Evolutionary conservation across 2,329 filamentous ascomycete genomes (phyloP), one percentile per base, ranked within the genome.

Genomic region (Pezicula carpinea): DNA sequence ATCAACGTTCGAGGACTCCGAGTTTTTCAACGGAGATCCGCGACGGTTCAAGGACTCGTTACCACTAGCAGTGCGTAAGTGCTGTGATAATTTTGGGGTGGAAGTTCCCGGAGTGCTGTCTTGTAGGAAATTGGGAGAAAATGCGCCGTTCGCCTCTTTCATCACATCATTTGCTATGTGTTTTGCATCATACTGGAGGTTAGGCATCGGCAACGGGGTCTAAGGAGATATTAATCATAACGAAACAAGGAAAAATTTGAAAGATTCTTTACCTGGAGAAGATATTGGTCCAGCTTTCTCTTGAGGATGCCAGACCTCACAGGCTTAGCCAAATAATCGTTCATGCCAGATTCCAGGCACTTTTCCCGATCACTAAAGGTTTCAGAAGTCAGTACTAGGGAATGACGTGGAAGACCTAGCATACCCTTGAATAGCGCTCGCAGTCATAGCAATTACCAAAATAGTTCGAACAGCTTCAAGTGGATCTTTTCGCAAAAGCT

Each of bases 401-500:
- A 29, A 29, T 6, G 26, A 10, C 4, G 26, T 10, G 13, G 26
- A 11, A 8, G 8, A 29, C 26, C 6, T 11, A 18, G 13, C 26
- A 29, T 29, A 29, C 26, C 92, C 92, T 63, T 93, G 87, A 51
- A 97, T 97, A 3, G 92, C 92, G 21, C 85, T 91, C 1, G 92
- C 92, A 1, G 92, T 97, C 92, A 97, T 96, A 46, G 92, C 92
- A 58, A 97, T 96, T 41, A 97, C 87, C n/a, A 96, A 73, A 1
- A 95, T 81, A 54, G 88, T 83, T 44, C 88, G 78, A 10, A 97
- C 89, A 6, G 79, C 78, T 31, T 89, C 84, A 49, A 89, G 79
- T 0, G 80, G 65, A 64, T 96, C 90, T 56, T 81, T 80, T 8
- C 91, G 83, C 38, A 96, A 82, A 48, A 89, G 77, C 54, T 86